phyloP scores from a whole-genome alignment of 83 land plant genomes.

The Picea abies region DNA sequence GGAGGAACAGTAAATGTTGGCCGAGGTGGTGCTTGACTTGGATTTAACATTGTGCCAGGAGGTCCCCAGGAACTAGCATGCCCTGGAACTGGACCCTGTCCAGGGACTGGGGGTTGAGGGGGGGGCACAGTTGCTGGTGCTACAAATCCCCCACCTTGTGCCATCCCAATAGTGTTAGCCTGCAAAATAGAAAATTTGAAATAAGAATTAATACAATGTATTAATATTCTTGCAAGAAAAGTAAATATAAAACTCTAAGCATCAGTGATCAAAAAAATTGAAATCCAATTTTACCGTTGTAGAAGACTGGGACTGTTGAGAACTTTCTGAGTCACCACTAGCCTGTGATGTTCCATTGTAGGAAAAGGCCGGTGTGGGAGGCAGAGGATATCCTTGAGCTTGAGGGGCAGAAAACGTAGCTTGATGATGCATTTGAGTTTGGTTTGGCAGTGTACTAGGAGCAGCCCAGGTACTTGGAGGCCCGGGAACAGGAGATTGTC shows the following conservation, averaged over 20 bases:
- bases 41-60: conserved; percentile 13
- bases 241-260: not conserved
- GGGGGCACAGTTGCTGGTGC: conserved; percentile 6
- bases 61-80: conserved; percentile 27
- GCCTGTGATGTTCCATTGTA: conserved; percentile 12
- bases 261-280: not conserved
- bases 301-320: conserved; percentile 11
- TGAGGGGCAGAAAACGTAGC: conserved; percentile 16
- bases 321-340: not conserved
- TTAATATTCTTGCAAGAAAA: not conserved
- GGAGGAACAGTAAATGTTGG: conserved; percentile 17
- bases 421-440: not conserved
- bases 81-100: conserved; percentile 14
- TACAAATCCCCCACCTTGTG: conserved; percentile 18
- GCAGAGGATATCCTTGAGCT: conserved; percentile 10
- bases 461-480: conserved; percentile 20
- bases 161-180: conserved; percentile 5
- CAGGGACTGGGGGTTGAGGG: conserved; percentile 22
- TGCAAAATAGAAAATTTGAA: conserved; percentile 13
- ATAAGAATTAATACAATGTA: not conserved
- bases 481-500: conserved; percentile 18
- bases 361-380: conserved; percentile 12
- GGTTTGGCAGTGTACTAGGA: conserved; percentile 10
- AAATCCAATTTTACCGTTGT: conserved; percentile 14
- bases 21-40: not conserved